Base-by-base conservation (phyloP, 2,329 filamentous ascomycete species). In the Penicillium sp. region DNA sequence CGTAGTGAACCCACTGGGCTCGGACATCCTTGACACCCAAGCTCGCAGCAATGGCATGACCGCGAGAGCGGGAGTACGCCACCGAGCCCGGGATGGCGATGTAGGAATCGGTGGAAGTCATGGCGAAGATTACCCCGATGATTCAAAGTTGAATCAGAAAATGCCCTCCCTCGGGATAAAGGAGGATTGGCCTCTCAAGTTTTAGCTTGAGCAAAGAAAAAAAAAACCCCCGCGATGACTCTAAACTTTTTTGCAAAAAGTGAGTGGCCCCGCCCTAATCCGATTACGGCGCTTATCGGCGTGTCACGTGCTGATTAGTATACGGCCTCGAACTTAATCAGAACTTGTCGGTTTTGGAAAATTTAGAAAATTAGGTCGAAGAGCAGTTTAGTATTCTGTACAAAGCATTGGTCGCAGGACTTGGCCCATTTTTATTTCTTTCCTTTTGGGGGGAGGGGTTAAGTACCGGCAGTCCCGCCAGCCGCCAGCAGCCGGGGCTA, bases 1-100 rank as follows among this genome's bases (percentile, higher is more conserved):
- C 81, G 68, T 90, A 90, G 78, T 90, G 90, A 57, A 80, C 66
- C 71, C 76, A 81, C 64, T 79, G 76, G 44, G 78, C 78, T 45
- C 76, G 72, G 43, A 81, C 74, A 58, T 78, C 75, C 47, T 71
- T 64, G 6, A 75, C 76, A 37, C 75, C 75, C 55, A 80, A 71
- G 54, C 73, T 75, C 19, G 70, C 65, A 51, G 77, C 76, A 59
- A 81, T 70, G 43, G 71, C 73, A 58, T 73, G 72, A 29, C 76
- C 73, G 51, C 78, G 76, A 57, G 79, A 80, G 39, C 71, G 73
- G 22, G 78, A 80, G 55, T 77, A 79, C 52, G 78, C 77, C 62
- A 77, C 73, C 19, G 76, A 71, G 60, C 76, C 76, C 7, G 72
- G 70, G 48, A 78, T 71, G 58, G 74, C 70, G 55, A 78, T 53